Base-by-base conservation (phyloP, 1,284 basidiomycete species). In the Boletus sp. region DNA sequence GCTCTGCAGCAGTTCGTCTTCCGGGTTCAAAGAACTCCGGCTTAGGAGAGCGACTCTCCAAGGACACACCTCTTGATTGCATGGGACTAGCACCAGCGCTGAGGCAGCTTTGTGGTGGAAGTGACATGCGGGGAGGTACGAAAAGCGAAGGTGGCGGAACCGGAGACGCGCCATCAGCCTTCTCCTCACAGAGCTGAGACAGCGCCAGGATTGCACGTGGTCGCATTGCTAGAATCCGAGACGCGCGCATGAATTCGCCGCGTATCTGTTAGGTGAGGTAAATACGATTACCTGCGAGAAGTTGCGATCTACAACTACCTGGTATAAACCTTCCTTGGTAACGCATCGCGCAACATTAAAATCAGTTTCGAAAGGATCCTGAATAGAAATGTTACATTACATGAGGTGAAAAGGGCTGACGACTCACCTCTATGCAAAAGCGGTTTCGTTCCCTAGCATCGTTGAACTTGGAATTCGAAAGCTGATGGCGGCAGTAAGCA, bases 261-360 rank as follows among this genome's bases (percentile, higher is more conserved):
- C 95, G 92, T 60, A 99, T 95, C 91, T 94, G 56, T n/a, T 46
- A 32, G 4, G 22, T 32, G 20, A 25, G 37, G 41, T 51, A 12
- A 49, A 39, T 33, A 35, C 16, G 12, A 12, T 34, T 16, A 9
- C 13, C 23, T 9, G 16, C 22, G 8, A 7, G 4, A 38, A 20
- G 16, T 23, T 13, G 19, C 26, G 23, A 36, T 5, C 2, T 4
- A 34, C 9, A 41, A 46, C 29, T 52, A 93, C 91, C 36, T 91
- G 92, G 66, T 97, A 97, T 43, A 98, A 75, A 1, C 95, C 95
- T 63, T 99, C 95, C 64, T 87, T 90, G 20, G 95, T 98, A 19
- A 98, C 95, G 56, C 95, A 98, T 54, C 95, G 80, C 3, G 93
- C 88, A 37, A 99, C 95, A 59, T 99, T 99, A 73, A 91, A 99